These are phyloP conservation scores for Tetramitus jugosus DNA, from an alignment of 208 protist genomes.

Conservation along the genomic window DNA sequence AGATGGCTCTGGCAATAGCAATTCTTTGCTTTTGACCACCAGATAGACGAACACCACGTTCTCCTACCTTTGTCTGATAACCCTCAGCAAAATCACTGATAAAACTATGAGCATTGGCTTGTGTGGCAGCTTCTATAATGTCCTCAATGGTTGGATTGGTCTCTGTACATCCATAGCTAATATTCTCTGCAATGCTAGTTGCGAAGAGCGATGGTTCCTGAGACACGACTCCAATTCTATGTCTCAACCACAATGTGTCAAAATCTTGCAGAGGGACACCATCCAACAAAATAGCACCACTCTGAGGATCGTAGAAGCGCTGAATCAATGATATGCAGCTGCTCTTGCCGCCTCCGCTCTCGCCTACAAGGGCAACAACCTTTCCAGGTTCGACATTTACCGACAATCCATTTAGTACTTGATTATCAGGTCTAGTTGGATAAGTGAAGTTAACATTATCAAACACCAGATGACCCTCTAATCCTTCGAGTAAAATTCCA, in stretches of 20 bases:
- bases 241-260: conserved; percentile 57
- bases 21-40: conserved; percentile 50
- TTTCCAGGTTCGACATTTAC: not conserved
- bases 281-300: conserved; percentile 49
- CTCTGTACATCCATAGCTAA: not conserved
- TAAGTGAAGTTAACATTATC: conserved; percentile 16
- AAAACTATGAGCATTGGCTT: conserved; percentile 25
- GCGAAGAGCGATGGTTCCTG: conserved; percentile 16
- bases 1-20: conserved; percentile 42
- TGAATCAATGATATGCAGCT: conserved; percentile 61
- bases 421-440: not conserved
- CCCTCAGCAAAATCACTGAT: conserved; percentile 14
- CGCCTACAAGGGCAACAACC: not conserved
- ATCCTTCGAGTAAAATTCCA: not conserved
- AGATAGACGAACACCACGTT: conserved; percentile 36
- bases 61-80: conserved; percentile 46
- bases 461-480: conserved; percentile 39
- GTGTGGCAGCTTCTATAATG: conserved; percentile 11
- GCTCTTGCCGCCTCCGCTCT: conserved; percentile 45
- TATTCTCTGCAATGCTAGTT: conserved; percentile 9
- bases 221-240: conserved; percentile 36
- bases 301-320: conserved; percentile 64
- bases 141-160: not conserved
- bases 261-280: conserved; percentile 53
- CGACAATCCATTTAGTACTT: not conserved